Base-by-base conservation (phyloP, 2,329 filamentous ascomycete species). In the Penicillium sp. region DNA sequence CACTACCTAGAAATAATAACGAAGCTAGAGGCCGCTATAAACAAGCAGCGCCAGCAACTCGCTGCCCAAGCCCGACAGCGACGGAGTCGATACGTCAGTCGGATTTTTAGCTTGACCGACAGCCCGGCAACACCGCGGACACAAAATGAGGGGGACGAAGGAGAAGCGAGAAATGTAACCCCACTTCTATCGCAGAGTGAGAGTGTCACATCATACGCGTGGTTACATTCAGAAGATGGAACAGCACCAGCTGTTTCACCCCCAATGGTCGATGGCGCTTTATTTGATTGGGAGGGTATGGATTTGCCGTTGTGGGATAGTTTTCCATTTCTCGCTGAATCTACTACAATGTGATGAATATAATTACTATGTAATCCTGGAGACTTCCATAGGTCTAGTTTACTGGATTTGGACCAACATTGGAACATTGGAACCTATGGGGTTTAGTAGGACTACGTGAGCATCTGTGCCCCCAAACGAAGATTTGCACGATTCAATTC, bases 1-100 rank as follows among this genome's bases (percentile, higher is more conserved):
- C 78, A 81, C 45, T 82, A 82, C 56, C 69, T 73, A 12, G 76
- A 80, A 6, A 82, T 82, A 19, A 65, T 82, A 7, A 74, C 67
- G 0, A 64, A 70, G 2, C 63, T 79, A 4, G 69, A 71, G 0
- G 70, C 71, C 9, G 75, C 75, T 0, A 72, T 78, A 9, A 55
- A 60, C 3, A 66, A 73, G 43, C 71, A 73, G 51, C 69, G 72
- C 13, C 64, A 67, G 35, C 61, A 62, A 26, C 52, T 66, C 2
- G 48, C 55, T 7, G 53, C 57, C 2, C 60, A 68, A 31, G 52
- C 62, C 4, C 61, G 57, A 8, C 60, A 62, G 34, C 60, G 57
- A 19, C 60, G 65, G 8, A 65, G 57, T 31, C 61, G 57, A 40
- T 70, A 70, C 34, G 67, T 70, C 21, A 69, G 59, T 48, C 65